Conservation (phyloP, 2,329 filamentous ascomycete genomes). For the Colletotrichum sidae region DNA sequence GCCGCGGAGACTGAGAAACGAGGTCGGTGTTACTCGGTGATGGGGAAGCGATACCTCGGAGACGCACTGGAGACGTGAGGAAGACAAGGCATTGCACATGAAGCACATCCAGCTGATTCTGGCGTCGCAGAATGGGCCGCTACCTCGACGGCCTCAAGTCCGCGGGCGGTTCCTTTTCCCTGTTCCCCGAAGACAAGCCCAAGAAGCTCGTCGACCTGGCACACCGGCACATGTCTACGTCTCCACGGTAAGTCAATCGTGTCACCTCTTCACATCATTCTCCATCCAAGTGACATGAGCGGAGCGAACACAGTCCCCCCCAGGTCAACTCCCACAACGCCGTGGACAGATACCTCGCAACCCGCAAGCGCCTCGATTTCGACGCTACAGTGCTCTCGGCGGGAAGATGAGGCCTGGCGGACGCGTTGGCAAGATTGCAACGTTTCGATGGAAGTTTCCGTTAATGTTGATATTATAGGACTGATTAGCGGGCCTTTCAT, state of each 20-base stretch:
- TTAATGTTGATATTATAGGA: no score
- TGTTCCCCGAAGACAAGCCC: constrained; percentile 52
- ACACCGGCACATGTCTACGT: constrained; percentile 55
- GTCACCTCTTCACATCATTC: no score
- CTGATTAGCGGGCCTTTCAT: no score
- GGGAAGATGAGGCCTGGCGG: constrained; percentile 50
- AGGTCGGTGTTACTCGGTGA: constrained; percentile 66
- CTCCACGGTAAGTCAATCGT: constrained; percentile 41
- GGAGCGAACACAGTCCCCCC: constrained; percentile 45
- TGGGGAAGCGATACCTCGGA: constrained; percentile 63
- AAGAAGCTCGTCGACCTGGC: constrained; percentile 12
- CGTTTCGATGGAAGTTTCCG: constrained; percentile 8
- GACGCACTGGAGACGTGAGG: constrained; percentile 64
- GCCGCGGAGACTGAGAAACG: constrained; percentile 65
- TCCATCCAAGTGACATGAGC: no score
- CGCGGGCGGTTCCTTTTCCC: constrained; percentile 63
- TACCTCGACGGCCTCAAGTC: constrained; percentile 68
- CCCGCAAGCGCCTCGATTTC: constrained; percentile 64
- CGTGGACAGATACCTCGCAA: constrained; percentile 63
- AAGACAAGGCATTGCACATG: background rate
- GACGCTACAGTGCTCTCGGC: constrained; percentile 66
- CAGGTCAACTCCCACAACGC: constrained; percentile 56
- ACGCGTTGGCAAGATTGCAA: constrained; percentile 61
- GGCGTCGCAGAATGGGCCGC: constrained; percentile 56
- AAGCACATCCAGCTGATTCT: background rate